Conservation (phyloP, 2,329 filamentous ascomycete species). For the Fusarium oligoseptatum region DNA sequence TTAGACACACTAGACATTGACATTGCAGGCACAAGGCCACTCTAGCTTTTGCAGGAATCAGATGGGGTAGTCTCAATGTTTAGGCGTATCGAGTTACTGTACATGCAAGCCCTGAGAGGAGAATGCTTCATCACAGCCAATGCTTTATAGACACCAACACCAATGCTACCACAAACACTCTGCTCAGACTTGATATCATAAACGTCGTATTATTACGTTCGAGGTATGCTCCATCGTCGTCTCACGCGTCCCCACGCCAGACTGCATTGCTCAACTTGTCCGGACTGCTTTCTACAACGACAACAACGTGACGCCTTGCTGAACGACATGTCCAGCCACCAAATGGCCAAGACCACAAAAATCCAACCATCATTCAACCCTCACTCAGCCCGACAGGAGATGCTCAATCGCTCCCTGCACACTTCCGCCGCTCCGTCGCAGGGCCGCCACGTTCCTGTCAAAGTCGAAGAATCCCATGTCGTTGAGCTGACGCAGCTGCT, state of each 20-base stretch:
- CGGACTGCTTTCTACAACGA: constrained; percentile 18
- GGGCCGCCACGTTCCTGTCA: constrained; percentile 88
- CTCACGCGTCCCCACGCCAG: constrained; percentile 17
- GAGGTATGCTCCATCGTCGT: constrained; percentile 27
- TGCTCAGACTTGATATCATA: constrained; percentile 43
- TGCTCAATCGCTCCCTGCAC: constrained; percentile 93
- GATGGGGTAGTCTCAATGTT: not conserved
- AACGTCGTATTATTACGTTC: constrained; percentile 37
- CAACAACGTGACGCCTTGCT: constrained; percentile 15
- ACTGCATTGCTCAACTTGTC: constrained; percentile 37
- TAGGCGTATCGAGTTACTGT: not conserved
- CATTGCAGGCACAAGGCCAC: not conserved
- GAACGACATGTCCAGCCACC: constrained; percentile 13
- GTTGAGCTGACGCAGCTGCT: constrained; percentile 92
- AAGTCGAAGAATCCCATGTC: constrained; percentile 99
- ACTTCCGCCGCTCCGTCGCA: constrained; percentile 90
- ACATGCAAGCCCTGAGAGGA: not conserved
- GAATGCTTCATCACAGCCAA: not conserved
- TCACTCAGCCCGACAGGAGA: constrained; percentile 60
- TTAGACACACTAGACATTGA: not conserved
- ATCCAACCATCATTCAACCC: constrained; percentile 30
- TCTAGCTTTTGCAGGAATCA: not conserved
- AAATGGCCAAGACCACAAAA: not conserved
- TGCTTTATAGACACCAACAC: not conserved
- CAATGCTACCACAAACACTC: not conserved